These are phyloP conservation scores for Acorus calamus DNA, from an alignment of 106 monocot species.

Conservation along the genomic window DNA sequence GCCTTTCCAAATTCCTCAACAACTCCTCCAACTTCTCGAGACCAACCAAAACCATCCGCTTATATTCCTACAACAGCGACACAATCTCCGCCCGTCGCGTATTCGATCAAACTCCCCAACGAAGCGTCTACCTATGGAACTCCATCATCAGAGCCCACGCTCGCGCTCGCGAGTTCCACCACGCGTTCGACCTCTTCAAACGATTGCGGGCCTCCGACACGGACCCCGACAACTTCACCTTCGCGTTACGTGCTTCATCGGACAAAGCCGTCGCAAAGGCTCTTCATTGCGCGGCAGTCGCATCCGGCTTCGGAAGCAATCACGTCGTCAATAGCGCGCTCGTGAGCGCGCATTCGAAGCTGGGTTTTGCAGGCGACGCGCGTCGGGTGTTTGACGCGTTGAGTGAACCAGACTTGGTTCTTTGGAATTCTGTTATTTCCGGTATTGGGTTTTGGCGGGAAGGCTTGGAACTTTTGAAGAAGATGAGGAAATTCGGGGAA, in stretches of 20 bases:
- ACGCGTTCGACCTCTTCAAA: constrained; percentile 35
- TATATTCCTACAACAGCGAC: constrained; percentile 26
- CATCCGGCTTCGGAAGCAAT: constrained; percentile 21
- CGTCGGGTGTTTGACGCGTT: constrained; percentile 23
- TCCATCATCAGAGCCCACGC: constrained; percentile 54
- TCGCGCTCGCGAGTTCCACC: constrained; percentile 15
- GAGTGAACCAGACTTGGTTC: constrained; percentile 35
- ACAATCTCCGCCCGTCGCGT: constrained; percentile 25
- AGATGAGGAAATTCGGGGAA: constrained; percentile 20
- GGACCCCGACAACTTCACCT: constrained; percentile 43
- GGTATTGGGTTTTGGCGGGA: constrained; percentile 33
- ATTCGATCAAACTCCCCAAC: constrained; percentile 30
- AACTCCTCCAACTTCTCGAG: no score
- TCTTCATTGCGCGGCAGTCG: constrained; percentile 21
- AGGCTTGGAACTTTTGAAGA: constrained; percentile 33
- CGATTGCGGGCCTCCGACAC: constrained; percentile 17
- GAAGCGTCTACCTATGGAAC: constrained; percentile 34
- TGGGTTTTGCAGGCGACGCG: constrained; percentile 27
- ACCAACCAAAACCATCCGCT: constrained; percentile 21
- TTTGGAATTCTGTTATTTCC: constrained; percentile 46
- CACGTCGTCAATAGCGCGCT: constrained; percentile 22
- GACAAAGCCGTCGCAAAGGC: constrained; percentile 18
- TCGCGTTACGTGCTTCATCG: constrained; percentile 41
- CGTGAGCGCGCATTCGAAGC: constrained; percentile 31
- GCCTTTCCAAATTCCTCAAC: no score